Percentiles rank a stretch among this genome's conserved stretches.
phyloP scores from a whole-genome alignment of 139 green algal species.

The Microglena sp. region DNA sequence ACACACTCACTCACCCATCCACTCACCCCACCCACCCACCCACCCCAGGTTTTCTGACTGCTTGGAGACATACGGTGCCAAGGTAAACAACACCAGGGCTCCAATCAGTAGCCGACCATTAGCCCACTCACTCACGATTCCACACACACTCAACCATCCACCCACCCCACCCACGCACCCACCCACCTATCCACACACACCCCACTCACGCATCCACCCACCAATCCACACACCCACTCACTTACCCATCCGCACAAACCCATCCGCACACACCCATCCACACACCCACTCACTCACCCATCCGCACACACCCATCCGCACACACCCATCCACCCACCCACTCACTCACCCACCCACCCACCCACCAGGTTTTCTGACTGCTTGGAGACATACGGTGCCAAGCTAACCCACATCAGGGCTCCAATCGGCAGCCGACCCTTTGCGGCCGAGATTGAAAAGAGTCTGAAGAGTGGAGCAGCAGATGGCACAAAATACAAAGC shows the following conservation, averaged over 20 bases:
- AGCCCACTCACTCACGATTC: background rate
- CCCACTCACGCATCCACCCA: background rate
- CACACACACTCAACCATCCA: background rate
- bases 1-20: too few relatives aligned
- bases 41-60: too few relatives aligned
- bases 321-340: background rate
- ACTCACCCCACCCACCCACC: too few relatives aligned
- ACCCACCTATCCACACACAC: background rate
- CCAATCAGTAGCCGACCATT: too few relatives aligned
- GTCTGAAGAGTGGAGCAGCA: background rate
- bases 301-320: background rate
- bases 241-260: background rate
- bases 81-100: too few relatives aligned
- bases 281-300: background rate
- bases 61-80: too few relatives aligned
- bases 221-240: background rate
- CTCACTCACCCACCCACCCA: too few relatives aligned
- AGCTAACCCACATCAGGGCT: constrained; percentile 4
- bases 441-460: background rate
- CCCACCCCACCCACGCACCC: background rate
- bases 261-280: background rate
- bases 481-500: constrained; percentile 13
- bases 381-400: constrained; percentile 6
- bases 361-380: constrained; percentile 12
- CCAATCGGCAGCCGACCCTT: background rate